Percentiles rank a stretch among this genome's conserved stretches.
Conservation (phyloP, 192 early-diverging fungal genomes). For the Mortierella claussenii region DNA sequence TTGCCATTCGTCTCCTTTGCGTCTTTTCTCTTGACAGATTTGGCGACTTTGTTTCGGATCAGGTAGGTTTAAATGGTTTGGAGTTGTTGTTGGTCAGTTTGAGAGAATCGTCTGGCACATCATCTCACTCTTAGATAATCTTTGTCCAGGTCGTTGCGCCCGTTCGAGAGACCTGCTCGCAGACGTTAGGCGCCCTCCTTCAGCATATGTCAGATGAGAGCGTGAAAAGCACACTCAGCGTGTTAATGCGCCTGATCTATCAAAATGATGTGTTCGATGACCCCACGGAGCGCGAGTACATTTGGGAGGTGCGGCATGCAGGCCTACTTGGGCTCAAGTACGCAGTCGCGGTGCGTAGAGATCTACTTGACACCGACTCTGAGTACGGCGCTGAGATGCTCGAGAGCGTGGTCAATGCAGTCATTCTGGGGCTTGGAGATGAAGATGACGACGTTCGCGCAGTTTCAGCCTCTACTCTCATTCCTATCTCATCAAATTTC, state of each 20-base stretch:
- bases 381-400: conserved; percentile 63
- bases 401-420: conserved; percentile 78
- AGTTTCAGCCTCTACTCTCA: conserved; percentile 88
- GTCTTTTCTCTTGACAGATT: conserved; percentile 96
- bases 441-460: conserved; percentile 95
- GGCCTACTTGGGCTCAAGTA: conserved; percentile 95
- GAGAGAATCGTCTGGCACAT: too few species aligned
- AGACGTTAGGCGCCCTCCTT: conserved; percentile 80
- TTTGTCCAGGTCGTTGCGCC: conserved; percentile 87
- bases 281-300: conserved; percentile 50
- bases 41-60: conserved; percentile 96
- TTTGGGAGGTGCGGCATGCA: conserved; percentile 95
- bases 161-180: conserved; percentile 94
- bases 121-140: too few species aligned
- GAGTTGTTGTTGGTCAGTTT: too few species aligned
- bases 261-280: conserved; percentile 61
- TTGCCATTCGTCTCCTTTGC: conserved; percentile 89
- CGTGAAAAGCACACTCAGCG: conserved; percentile 72
- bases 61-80: too few species aligned
- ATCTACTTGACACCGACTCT: conserved; percentile 72
- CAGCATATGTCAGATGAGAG: conserved; percentile 66
- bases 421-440: conserved; percentile 86
- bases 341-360: conserved; percentile 89
- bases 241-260: conserved; percentile 74
- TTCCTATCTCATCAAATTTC: conserved; percentile 87